phyloP scores from a whole-genome alignment of 176 grass and related monocot genomes.

The Rhipidocladum racemiflorum region DNA sequence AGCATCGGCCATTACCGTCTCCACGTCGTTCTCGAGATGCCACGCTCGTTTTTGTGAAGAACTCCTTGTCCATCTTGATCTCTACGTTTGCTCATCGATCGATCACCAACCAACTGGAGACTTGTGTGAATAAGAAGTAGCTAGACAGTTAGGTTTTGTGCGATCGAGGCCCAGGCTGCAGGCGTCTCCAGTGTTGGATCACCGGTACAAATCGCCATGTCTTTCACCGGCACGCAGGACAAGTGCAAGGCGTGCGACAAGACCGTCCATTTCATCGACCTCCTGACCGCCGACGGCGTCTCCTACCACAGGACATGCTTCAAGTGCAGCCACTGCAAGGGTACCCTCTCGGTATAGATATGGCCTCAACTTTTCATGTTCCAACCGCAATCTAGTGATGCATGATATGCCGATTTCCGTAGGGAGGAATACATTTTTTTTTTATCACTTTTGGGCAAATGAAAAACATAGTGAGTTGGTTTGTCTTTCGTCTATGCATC shows the following conservation, averaged over 20 bases:
- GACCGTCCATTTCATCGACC: conserved; percentile 97
- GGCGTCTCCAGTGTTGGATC: neutral
- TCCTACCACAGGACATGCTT: conserved; percentile 89
- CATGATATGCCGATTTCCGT: neutral
- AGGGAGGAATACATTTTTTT: neutral
- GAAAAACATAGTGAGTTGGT: neutral
- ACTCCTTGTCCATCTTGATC: neutral
- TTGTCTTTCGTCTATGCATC: neutral
- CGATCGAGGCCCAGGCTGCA: too few relatives aligned
- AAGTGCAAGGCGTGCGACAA: conserved; percentile 95
- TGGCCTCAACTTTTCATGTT: neutral
- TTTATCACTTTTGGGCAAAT: neutral
- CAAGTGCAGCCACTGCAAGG: conserved; percentile 90
- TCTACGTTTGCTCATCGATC: neutral
- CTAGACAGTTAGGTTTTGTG: neutral
- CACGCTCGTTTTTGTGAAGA: neutral
- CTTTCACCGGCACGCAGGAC: conserved; percentile 98
- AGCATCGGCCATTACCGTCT: neutral
- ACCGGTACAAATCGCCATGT: conserved; percentile 67
- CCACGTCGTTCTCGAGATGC: conserved; percentile 29
- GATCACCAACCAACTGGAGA: neutral
- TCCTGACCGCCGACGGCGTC: conserved; percentile 75
- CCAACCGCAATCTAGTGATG: neutral
- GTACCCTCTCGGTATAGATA: conserved; percentile 72
- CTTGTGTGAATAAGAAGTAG: neutral